Evolutionary conservation across 1,139 yeast species (phyloP).

Genomic region (Pichia sp.): DNA sequence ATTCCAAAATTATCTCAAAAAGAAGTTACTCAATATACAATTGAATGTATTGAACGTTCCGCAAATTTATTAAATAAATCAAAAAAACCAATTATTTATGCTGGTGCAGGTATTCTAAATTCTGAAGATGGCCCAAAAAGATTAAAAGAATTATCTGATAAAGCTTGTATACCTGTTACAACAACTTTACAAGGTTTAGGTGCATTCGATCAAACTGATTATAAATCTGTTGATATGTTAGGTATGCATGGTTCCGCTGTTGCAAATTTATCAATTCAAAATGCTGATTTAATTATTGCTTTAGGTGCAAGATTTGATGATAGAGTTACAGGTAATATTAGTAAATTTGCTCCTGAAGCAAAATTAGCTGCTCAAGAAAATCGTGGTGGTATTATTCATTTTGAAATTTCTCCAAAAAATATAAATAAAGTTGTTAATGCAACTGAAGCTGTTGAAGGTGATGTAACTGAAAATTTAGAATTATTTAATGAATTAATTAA

Average conservation of each 20-base stretch:
- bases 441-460: constrained; percentile 96
- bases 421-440: constrained; percentile 97
- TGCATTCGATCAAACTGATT: constrained; percentile 86
- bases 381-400: constrained; percentile 94
- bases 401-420: constrained; percentile 93
- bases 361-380: constrained; percentile 79
- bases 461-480: constrained; percentile 73
- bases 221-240: constrained; percentile 87
- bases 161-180: constrained; percentile 91
- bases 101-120: constrained; percentile 86
- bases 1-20: constrained; percentile 63
- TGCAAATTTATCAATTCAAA: constrained; percentile 90
- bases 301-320: constrained; percentile 97
- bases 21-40: constrained; percentile 71
- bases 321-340: constrained; percentile 85
- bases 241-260: constrained; percentile 99
- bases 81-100: constrained; percentile 82
- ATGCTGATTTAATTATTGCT: constrained; percentile 88
- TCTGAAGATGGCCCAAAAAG: constrained; percentile 74
- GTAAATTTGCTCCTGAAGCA: constrained; percentile 92
- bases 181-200: constrained; percentile 94
- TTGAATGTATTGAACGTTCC: constrained; percentile 68
- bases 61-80: constrained; percentile 76
- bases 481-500: constrained; percentile 66
- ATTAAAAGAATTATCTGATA: constrained; percentile 79